Conservation (phyloP, 2,329 filamentous ascomycete genomes). For the Sporothrix schenckii region DNA sequence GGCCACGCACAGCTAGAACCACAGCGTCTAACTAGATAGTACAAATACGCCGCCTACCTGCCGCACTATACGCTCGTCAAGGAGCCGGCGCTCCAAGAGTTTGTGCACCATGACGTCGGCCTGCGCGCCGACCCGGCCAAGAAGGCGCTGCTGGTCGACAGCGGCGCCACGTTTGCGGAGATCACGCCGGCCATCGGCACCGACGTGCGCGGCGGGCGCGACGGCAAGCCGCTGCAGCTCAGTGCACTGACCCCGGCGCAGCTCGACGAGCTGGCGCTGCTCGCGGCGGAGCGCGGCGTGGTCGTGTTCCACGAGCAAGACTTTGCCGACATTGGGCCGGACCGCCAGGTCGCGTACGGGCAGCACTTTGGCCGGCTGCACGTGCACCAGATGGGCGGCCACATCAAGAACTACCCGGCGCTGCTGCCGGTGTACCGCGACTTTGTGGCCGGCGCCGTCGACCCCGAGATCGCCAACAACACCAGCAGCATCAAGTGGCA, state of each 20-base stretch:
- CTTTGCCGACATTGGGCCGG: conserved; percentile 40
- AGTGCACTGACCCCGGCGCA: conserved; percentile 21
- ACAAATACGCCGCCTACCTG: conserved; percentile 33
- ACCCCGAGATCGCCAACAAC: conserved; percentile 39
- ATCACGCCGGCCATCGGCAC: conserved; percentile 33
- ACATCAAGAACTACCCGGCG: conserved; percentile 48
- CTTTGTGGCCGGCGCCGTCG: conserved; percentile 36
- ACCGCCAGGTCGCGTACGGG: conserved; percentile 48
- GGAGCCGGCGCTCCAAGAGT: conserved; percentile 33
- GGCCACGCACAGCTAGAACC: not conserved
- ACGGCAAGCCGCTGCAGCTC: conserved; percentile 24
- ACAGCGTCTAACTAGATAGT: not conserved
- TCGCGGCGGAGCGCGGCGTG: conserved; percentile 31
- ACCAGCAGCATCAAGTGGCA: conserved; percentile 40
- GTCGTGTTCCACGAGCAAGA: conserved; percentile 45
- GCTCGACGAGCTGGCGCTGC: conserved; percentile 30
- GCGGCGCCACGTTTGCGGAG: conserved; percentile 29
- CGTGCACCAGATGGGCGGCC: conserved; percentile 51
- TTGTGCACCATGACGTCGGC: conserved; percentile 32
- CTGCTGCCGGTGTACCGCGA: conserved; percentile 47
- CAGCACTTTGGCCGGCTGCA: conserved; percentile 51
- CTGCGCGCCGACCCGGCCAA: conserved; percentile 33
- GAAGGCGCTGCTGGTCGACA: conserved; percentile 29
- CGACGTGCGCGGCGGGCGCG: conserved; percentile 22
- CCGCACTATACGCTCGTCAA: conserved; percentile 31